A percentile compares a stretch with the other conserved stretches of the same genome.
Conservation (phyloP, 495 filamentous ascomycete genomes). For the Aspergillus biplanus region DNA sequence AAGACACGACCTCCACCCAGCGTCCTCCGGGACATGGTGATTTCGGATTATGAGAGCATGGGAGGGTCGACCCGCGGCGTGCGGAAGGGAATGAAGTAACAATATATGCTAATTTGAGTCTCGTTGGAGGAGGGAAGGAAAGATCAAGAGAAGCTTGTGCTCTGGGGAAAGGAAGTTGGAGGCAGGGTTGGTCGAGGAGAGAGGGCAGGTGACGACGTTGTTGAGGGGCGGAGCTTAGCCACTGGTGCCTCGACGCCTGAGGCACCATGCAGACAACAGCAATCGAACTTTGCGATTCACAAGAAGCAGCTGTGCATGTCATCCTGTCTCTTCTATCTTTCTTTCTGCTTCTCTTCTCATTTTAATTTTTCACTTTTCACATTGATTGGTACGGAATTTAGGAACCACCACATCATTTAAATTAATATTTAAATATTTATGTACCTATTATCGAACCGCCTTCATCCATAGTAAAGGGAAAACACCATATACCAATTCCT, state of each 20-base stretch:
- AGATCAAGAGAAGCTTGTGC: slow-evolving; percentile 8
- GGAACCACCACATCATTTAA: no score
- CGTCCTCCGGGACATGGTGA: slow-evolving; percentile 76
- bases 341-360: no score
- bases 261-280: slow-evolving; percentile 1
- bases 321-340: no score
- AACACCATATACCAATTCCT: slow-evolving; percentile 10
- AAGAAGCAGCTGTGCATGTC: no score
- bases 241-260: slow-evolving; percentile 13
- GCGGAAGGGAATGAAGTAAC: slow-evolving; percentile 17
- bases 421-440: not conserved
- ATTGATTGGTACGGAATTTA: no score
- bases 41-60: slow-evolving; percentile 42
- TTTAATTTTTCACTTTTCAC: no score
- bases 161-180: slow-evolving; percentile 1
- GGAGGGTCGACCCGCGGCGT: slow-evolving; percentile 30
- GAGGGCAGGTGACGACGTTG: slow-evolving; percentile 6
- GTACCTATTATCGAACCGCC: not conserved
- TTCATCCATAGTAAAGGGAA: not conserved
- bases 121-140: slow-evolving; percentile 5
- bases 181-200: not conserved
- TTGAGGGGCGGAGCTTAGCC: not conserved
- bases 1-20: slow-evolving; percentile 88
- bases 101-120: slow-evolving; percentile 2
- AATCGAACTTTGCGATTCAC: not conserved